These are phyloP conservation scores for Hypoxylon sp. DNA, from an alignment of 2,329 filamentous ascomycete species.

Conservation along the genomic window DNA sequence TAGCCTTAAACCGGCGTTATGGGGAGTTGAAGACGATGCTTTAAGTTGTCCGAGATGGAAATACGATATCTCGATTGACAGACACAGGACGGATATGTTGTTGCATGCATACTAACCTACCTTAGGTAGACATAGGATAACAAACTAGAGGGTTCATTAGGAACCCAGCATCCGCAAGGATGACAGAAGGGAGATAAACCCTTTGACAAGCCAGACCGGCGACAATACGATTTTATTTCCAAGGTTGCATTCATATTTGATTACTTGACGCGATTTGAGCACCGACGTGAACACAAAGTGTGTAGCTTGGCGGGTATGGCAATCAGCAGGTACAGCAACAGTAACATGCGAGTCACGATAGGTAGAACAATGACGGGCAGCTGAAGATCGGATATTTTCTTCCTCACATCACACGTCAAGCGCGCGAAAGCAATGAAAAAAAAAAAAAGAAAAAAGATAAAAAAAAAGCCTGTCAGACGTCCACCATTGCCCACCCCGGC, in stretches of 20 bases:
- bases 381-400: too few species aligned
- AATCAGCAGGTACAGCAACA: too few species aligned
- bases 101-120: too few species aligned
- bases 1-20: slow-evolving; percentile 35
- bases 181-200: slow-evolving; percentile 8
- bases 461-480: slow-evolving; percentile 84
- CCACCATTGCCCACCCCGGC: slow-evolving; percentile 84
- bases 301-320: too few species aligned
- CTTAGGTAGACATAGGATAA: slow-evolving; percentile 12
- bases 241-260: background rate
- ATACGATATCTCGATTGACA: slow-evolving; percentile 23
- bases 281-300: too few species aligned
- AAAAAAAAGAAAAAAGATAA: slow-evolving; percentile 45
- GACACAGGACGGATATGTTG: slow-evolving; percentile 14
- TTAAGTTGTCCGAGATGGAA: slow-evolving; percentile 11
- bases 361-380: too few species aligned
- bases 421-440: slow-evolving; percentile 67
- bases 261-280: too few species aligned
- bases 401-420: slow-evolving; percentile 63
- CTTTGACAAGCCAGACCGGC: slow-evolving; percentile 26
- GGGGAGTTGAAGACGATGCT: slow-evolving; percentile 7
- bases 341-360: too few species aligned
- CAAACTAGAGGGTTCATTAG: slow-evolving; percentile 15
- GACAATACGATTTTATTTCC: slow-evolving; percentile 29
- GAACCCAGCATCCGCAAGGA: slow-evolving; percentile 26